Evolutionary conservation across 2,329 filamentous ascomycete genomes (phyloP), one percentile per base, ranked within the genome.

Genomic region (Neobulgaria alba): DNA sequence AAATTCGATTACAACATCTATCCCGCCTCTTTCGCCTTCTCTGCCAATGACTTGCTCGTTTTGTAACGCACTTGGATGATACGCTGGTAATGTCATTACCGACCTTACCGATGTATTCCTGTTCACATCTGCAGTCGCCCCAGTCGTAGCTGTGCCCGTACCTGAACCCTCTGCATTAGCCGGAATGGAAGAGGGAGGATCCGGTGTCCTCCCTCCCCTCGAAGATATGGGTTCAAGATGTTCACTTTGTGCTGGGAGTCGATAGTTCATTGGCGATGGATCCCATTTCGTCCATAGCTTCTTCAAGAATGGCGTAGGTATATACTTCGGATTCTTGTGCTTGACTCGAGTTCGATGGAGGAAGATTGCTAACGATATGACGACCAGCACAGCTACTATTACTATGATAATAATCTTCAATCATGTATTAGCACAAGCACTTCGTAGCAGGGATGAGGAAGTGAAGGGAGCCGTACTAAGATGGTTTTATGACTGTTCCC

Each of bases 41-140:
- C 89, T 76, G 5, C 80, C 92, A 35, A 96, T 71, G 1, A 95
- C 79, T 51, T 81, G 80, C 61, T 98, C 92, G 33, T 77, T 80
- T 15, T 84, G 80, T 36, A 77, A 72, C 0, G 87, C 77, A 19
- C 77, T 77, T 12, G 72, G 74, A 2, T 83, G 81, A 61, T 98
- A 98, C 0, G 85, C 75, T 0, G 92, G 92, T 2, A 98, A 67
- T 0, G 92, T 96, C 74, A 95, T 92, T 41, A 96, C 79, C n/a
- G 87, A 94, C 41, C 90, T 81, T 33, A 96, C 72, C 7, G 86
- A 93, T 1, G 85, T 88, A 54, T 90, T 83, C 21, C 90, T 77
- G 58, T 90, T 85, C 10, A 95, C 77, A 3, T 64, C 67, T 17
- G 50, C 55, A 1, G 60, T 42, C 10, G 39, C 33, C 10, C 36